Conservation (phyloP, 441 rosid genomes). For the Populus hybrid region DNA sequence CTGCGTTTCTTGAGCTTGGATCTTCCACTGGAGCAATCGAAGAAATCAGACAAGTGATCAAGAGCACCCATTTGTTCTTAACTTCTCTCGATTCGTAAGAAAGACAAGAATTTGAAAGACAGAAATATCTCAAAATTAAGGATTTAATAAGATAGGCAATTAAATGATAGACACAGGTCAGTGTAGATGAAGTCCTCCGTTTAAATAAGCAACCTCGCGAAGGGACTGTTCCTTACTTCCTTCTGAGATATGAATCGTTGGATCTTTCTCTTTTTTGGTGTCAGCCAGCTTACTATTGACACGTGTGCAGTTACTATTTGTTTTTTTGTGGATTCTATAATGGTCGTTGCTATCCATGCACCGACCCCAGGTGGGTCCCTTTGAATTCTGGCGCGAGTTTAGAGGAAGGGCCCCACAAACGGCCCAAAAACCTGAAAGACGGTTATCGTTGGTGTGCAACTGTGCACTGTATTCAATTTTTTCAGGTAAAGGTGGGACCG, state of each 20-base stretch:
- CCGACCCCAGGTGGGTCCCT: constrained; percentile 9
- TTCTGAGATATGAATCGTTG: constrained; percentile 22
- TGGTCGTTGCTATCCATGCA: background rate
- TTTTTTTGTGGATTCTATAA: background rate
- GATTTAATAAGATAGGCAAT: background rate
- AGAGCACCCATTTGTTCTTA: constrained; percentile 64
- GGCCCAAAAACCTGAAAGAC: background rate
- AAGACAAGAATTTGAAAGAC: background rate
- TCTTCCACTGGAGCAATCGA: constrained; percentile 58
- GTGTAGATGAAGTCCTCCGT: background rate
- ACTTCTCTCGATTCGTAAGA: background rate
- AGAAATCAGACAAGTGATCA: constrained; percentile 73
- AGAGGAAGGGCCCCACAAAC: background rate
- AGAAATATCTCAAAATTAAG: background rate
- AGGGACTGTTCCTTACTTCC: background rate
- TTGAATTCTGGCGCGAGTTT: background rate
- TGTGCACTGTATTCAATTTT: background rate
- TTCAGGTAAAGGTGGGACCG: background rate
- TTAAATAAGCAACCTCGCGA: background rate
- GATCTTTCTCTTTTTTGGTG: background rate
- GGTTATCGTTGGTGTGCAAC: background rate
- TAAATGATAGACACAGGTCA: background rate
- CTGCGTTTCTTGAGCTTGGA: constrained; percentile 55
- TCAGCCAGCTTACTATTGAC: background rate
- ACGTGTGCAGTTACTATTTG: constrained; percentile 15